Percentiles rank a stretch among this genome's conserved stretches.
These are phyloP conservation scores for Oryza glaberrima DNA, from an alignment of 176 grass and related monocot genomes.

Conservation along the genomic window DNA sequence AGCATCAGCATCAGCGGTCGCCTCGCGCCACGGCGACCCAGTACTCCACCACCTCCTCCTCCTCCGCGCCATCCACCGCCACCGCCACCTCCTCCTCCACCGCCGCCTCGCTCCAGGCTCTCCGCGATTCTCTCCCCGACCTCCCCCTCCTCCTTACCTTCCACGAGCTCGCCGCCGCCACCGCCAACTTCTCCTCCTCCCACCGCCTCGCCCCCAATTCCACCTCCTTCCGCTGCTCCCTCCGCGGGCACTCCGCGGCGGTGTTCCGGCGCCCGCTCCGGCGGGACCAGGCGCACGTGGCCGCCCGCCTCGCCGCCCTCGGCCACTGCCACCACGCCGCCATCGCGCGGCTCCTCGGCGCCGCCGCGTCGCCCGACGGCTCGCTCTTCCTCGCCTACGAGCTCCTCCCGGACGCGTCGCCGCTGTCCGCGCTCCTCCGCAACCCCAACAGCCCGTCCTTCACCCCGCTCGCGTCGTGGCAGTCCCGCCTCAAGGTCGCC, in stretches of 20 bases:
- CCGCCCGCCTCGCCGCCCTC: conserved; percentile 46
- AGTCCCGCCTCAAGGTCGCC: conserved; percentile 67
- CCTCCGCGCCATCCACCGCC: conserved; percentile 31
- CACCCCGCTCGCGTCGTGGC: conserved; percentile 73
- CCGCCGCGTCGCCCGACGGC: conserved; percentile 63
- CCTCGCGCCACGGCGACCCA: conserved; percentile 5
- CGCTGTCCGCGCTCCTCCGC: conserved; percentile 65
- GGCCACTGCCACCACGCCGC: conserved; percentile 84
- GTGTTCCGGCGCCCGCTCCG: conserved; percentile 81
- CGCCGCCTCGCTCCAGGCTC: conserved; percentile 45
- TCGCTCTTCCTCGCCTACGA: conserved; percentile 83
- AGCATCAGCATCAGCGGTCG: conserved; percentile 33
- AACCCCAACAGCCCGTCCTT: conserved; percentile 73
- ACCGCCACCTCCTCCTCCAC: conserved; percentile 47
- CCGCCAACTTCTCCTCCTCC: conserved; percentile 63
- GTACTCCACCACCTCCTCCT: conserved; percentile 43
- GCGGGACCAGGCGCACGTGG: conserved; percentile 42
- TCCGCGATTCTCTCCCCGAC: conserved; percentile 67
- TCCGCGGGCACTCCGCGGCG: conserved; percentile 65
- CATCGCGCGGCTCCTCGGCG: conserved; percentile 79
- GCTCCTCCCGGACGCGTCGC: conserved; percentile 52
- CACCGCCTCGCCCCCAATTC: conserved; percentile 46
- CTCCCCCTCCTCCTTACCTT: conserved; percentile 68
- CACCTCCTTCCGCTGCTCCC: conserved; percentile 65
- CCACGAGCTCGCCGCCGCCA: conserved; percentile 64